phyloP scores from a whole-genome alignment of 305 asterid species.

The Fraxinus sp. region DNA sequence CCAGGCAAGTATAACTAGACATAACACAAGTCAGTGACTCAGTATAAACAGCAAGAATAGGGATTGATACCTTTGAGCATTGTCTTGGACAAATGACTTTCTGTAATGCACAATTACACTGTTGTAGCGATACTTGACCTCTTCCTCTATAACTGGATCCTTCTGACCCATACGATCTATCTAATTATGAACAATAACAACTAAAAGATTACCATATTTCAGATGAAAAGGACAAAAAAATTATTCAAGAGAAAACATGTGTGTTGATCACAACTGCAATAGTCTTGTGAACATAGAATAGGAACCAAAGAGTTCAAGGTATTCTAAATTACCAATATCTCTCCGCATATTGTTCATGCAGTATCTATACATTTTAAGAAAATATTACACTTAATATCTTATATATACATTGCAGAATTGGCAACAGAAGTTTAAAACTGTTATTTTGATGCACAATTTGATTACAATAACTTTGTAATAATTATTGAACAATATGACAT shows the following conservation, averaged over 20 bases:
- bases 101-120: conserved; percentile 88
- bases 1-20: conserved; percentile 11
- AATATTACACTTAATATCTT: not conserved
- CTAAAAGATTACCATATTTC: conserved; percentile 6
- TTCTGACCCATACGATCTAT: conserved; percentile 81
- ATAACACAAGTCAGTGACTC: conserved; percentile 7
- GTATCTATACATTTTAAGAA: not conserved
- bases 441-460: not conserved
- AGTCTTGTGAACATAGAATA: not conserved
- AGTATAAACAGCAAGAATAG: conserved; percentile 5
- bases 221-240: conserved; percentile 2
- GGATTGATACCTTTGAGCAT: conserved; percentile 79
- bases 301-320: not conserved
- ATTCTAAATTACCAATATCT: not conserved
- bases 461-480: not conserved
- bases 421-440: not conserved
- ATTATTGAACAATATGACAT: not conserved
- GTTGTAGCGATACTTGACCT: conserved; percentile 85
- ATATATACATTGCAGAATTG: not conserved
- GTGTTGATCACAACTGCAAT: not conserved
- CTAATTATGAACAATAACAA: conserved; percentile 40
- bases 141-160: conserved; percentile 81
- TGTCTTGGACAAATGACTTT: conserved; percentile 93
- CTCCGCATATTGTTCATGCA: not conserved
- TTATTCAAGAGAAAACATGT: not conserved